phyloP scores from a whole-genome alignment of 768 basidiomycete genomes.

The Collybia sp. region DNA sequence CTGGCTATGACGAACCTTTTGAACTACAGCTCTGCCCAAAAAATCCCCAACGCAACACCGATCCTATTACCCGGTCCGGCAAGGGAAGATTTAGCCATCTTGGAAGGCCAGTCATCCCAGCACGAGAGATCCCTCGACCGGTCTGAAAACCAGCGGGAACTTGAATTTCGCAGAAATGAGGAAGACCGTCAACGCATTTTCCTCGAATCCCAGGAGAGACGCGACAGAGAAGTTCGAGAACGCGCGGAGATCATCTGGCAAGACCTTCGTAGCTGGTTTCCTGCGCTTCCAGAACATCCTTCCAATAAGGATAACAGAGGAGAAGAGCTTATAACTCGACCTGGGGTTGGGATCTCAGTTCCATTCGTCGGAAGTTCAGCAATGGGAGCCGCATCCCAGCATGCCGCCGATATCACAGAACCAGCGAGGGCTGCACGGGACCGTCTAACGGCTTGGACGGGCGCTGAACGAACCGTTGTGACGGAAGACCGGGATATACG shows the following conservation, averaged over 20 bases:
- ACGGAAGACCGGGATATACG: conserved; percentile 49
- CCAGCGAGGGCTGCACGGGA: conserved; percentile 55
- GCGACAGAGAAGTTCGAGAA: conserved; percentile 51
- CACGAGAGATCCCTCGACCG: too few species aligned
- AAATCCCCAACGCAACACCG: too few species aligned
- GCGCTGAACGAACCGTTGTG: conserved; percentile 40
- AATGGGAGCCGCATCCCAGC: conserved; percentile 50
- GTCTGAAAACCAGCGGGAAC: conserved; percentile 61
- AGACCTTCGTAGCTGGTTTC: conserved; percentile 32
- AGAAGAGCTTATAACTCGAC: conserved; percentile 7
- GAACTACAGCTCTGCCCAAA: too few species aligned
- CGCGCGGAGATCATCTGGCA: conserved; percentile 42
- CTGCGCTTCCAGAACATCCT: conserved; percentile 23
- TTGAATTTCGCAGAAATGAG: conserved; percentile 60
- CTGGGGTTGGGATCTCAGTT: conserved; percentile 30
- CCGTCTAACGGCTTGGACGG: conserved; percentile 39
- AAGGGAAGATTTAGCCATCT: too few species aligned
- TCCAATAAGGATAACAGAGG: background rate
- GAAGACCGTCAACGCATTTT: conserved; percentile 61
- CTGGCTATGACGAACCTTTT: too few species aligned
- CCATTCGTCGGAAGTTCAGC: conserved; percentile 35
- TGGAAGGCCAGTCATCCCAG: too few species aligned
- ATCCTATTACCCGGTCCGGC: too few species aligned
- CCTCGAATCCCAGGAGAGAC: conserved; percentile 49
- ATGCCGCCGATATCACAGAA: conserved; percentile 54